Conservation (phyloP, 1,139 yeast genomes). For the Protomyces arabidopsidicola region DNA sequence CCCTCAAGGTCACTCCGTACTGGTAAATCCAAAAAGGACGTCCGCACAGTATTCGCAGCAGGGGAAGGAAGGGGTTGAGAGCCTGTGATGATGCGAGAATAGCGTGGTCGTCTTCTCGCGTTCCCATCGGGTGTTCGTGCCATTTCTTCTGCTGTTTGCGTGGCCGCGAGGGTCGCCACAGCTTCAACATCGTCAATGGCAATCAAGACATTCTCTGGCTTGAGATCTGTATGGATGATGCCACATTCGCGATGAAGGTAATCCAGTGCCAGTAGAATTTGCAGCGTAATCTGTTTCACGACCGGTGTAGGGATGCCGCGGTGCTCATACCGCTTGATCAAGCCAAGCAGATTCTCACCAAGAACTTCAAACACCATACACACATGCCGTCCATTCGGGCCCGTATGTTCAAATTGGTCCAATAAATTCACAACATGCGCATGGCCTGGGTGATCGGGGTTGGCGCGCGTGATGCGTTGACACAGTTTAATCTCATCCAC, state of each 20-base stretch:
- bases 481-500: constrained; percentile 73
- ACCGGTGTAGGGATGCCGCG: constrained; percentile 69
- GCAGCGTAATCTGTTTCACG: constrained; percentile 77
- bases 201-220: constrained; percentile 82
- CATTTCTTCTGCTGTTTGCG: constrained; percentile 32
- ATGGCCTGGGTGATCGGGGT: constrained; percentile 65
- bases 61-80: constrained; percentile 75
- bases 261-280: constrained; percentile 69
- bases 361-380: constrained; percentile 88
- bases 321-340: constrained; percentile 60
- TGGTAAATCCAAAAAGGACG: not conserved
- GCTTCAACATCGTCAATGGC: constrained; percentile 74
- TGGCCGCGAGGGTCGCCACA: constrained; percentile 55
- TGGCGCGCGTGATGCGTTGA: constrained; percentile 47
- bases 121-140: constrained; percentile 31
- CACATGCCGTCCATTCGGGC: constrained; percentile 76
- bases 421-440: constrained; percentile 62
- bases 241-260: constrained; percentile 81
- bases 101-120: constrained; percentile 48
- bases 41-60: not conserved
- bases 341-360: constrained; percentile 72
- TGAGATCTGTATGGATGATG: constrained; percentile 84
- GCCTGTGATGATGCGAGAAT: constrained; percentile 76
- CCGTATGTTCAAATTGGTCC: constrained; percentile 71
- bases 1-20: constrained; percentile 15